Conservation (phyloP, 208 protist genomes). For the Trypanosomatidae sp. region DNA sequence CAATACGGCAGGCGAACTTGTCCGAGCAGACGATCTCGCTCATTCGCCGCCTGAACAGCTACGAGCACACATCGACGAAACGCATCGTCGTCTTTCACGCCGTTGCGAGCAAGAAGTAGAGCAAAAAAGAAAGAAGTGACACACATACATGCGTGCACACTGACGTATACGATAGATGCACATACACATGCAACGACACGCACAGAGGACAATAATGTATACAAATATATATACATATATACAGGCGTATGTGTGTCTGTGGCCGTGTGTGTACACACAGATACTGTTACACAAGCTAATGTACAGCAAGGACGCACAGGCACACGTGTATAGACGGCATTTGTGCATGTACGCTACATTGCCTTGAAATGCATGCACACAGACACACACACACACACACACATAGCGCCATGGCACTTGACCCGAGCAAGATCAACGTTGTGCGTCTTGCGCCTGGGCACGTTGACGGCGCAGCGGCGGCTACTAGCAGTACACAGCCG, state of each 20-base stretch:
- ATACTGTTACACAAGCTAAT: too few relatives aligned
- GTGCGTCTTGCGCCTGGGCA: too few relatives aligned
- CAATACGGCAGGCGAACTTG: conserved; percentile 18
- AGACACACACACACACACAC: neutral
- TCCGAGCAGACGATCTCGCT: conserved; percentile 53
- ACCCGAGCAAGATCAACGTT: conserved; percentile 66
- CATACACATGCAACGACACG: neutral
- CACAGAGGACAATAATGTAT: too few relatives aligned
- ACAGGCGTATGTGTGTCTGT: too few relatives aligned
- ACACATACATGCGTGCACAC: too few relatives aligned
- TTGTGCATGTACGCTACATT: neutral
- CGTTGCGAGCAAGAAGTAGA: conserved; percentile 1
- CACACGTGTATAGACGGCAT: neutral
- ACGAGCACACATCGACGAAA: conserved; percentile 62
- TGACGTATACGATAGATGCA: too few relatives aligned
- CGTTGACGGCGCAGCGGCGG: too few relatives aligned
- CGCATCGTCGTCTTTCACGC: conserved; percentile 62
- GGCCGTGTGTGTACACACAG: too few relatives aligned
- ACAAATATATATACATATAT: too few relatives aligned
- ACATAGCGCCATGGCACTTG: conserved; percentile 17
- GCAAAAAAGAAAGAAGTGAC: conserved; percentile 5
- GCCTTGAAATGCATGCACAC: neutral
- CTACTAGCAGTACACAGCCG: too few relatives aligned
- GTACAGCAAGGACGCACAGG: too few relatives aligned
- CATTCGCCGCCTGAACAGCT: conserved; percentile 73